Percentiles rank a stretch among this genome's conserved stretches.
These are phyloP conservation scores for Collybia mongolica DNA, from an alignment of 768 basidiomycete species.

Conservation along the genomic window DNA sequence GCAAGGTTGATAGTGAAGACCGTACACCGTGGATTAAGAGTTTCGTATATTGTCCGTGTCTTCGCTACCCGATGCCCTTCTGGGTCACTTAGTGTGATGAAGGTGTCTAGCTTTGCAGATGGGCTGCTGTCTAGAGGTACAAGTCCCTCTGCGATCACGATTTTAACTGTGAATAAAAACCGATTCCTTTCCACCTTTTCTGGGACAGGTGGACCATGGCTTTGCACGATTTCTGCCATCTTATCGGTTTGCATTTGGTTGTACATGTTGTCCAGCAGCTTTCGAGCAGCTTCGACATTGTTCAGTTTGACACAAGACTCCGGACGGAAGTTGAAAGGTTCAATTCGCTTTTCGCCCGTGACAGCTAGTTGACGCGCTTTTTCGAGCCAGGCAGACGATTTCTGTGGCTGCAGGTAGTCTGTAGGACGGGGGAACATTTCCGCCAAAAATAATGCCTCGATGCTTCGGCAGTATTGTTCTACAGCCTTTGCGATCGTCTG, in stretches of 20 bases:
- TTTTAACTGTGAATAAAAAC: constrained; percentile 92
- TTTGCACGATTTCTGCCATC: constrained; percentile 61
- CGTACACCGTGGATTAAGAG: constrained; percentile 86
- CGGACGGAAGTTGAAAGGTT: constrained; percentile 92
- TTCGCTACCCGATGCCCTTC: constrained; percentile 87
- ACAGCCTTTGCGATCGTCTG: constrained; percentile 91
- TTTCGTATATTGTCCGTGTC: constrained; percentile 95
- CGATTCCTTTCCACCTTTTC: constrained; percentile 64
- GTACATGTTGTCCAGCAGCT: constrained; percentile 92
- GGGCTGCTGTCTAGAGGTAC: constrained; percentile 73
- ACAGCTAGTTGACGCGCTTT: constrained; percentile 76
- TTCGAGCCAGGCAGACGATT: constrained; percentile 87
- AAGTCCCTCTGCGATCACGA: constrained; percentile 89
- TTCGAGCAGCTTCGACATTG: constrained; percentile 91
- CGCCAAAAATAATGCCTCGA: constrained; percentile 89
- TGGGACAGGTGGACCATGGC: constrained; percentile 65
- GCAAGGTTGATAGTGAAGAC: constrained; percentile 12
- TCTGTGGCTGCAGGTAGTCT: constrained; percentile 80
- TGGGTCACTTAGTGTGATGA: constrained; percentile 93
- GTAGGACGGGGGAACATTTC: constrained; percentile 90
- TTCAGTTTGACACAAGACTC: constrained; percentile 97
- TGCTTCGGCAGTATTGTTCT: constrained; percentile 84
- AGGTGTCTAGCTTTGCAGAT: constrained; percentile 84
- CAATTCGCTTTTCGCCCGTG: constrained; percentile 85
- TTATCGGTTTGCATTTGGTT: constrained; percentile 88